Evolutionary conservation across 163 green algal genomes (phyloP), one percentile per base, ranked within the genome.

Genomic region (Coccomyxa subellipsoidea): DNA sequence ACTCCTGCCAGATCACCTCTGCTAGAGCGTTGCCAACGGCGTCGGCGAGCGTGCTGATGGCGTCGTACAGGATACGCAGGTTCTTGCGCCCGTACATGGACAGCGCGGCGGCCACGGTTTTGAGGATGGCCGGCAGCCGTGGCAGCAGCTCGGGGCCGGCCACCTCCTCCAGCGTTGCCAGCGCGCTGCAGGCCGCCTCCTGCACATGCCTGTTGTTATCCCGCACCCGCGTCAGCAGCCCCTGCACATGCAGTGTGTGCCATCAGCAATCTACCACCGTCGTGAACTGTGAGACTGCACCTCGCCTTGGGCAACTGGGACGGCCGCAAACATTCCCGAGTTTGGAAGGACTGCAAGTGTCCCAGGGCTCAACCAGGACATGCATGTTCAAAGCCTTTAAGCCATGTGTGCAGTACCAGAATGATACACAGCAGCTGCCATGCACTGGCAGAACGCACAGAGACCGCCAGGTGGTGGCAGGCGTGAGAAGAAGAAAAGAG

Each of bases 131-230:
- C 80, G 83, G 81, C 53, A 92, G 32, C 34, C 88, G 87, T 0
- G 87, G 84, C 34, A 92, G 34, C 53, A 95, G 84, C 53, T 80
- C 80, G 9, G 72, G 40, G 7, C 83, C 86, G 7, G 85, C 90
- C 32, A 90, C 87, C 82, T 98, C 93, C 69, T 92, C 81, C 69
- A 97, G 66, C 12, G 87, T 92, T 31, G 92, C 92, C 69, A 97
- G 79, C 6, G 91, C 92, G 71, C 88, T 92, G 87, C 95, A 98
- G 0, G 94, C 96, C 15, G 96, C 92, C 79, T 97, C 91, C 87
- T 99, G 95, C 77, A 98, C 95, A 29, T 91, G 90, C 79, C 91
- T 94, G 89, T 98, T 98, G 87, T 85, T 84, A 69, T 99, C 96
- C 31, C 91, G 76, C 15, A 94, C 83, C 8, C 87, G 82, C 36